Conservation (phyloP, 352 stramenopile species). For the Globisporangium echinulatum region DNA sequence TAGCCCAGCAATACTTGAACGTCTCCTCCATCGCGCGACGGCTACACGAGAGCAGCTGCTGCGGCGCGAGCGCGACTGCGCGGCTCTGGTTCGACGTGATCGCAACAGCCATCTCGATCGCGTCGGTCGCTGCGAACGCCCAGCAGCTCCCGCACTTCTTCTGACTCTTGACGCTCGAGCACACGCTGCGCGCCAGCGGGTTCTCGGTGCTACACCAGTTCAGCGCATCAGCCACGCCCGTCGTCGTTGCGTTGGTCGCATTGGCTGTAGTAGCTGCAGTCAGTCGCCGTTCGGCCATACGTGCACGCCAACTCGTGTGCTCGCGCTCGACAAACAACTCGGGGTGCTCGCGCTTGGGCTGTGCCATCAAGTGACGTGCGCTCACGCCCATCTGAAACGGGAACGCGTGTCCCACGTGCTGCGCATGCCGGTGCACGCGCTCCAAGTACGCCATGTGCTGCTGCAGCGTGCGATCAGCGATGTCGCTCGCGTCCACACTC, state of each 20-base stretch:
- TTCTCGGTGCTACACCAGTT: constrained; percentile 70
- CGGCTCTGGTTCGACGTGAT: constrained; percentile 46
- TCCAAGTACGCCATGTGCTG: constrained; percentile 71
- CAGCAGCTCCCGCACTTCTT: constrained; percentile 73
- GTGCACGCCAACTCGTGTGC: constrained; percentile 17
- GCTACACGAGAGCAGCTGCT: constrained; percentile 68
- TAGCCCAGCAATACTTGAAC: constrained; percentile 71
- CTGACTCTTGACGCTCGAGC: constrained; percentile 67
- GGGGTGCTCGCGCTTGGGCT: constrained; percentile 18
- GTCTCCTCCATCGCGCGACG: constrained; percentile 49
- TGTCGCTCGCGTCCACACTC: constrained; percentile 1
- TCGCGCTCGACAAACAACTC: constrained; percentile 52
- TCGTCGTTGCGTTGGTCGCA: constrained; percentile 11
- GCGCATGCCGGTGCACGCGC: constrained; percentile 53
- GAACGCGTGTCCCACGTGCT: constrained; percentile 47
- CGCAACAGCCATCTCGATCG: constrained; percentile 65
- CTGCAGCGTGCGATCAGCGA: constrained; percentile 39
- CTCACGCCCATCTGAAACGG: constrained; percentile 62
- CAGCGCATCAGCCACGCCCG: constrained; percentile 7
- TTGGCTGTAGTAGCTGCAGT: constrained; percentile 14
- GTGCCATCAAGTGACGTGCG: constrained; percentile 43
- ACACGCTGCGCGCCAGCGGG: constrained; percentile 50
- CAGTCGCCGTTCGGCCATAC: constrained; percentile 17
- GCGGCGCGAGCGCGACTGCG: constrained; percentile 54
- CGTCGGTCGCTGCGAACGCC: constrained; percentile 64